phyloP scores from a whole-genome alignment of 352 stramenopile genomes.

The Phytophthora tubulina region DNA sequence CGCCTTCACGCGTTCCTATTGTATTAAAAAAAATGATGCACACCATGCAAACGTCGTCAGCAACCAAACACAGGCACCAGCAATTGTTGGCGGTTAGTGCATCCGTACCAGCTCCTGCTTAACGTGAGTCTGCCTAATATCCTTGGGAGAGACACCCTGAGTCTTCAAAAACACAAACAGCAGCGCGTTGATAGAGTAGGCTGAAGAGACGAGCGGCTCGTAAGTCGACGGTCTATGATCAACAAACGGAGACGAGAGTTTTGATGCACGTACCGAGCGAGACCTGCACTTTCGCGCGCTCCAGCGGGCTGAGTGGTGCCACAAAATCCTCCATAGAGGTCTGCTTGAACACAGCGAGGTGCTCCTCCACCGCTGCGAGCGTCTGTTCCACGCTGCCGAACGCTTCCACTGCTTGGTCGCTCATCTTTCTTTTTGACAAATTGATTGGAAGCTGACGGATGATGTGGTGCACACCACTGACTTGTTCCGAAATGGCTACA shows the following conservation, averaged over 20 bases:
- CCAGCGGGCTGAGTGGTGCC: slow-evolving; percentile 66
- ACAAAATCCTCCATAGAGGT: slow-evolving; percentile 68
- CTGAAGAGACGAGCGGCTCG: slow-evolving; percentile 37
- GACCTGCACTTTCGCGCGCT: slow-evolving; percentile 88
- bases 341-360: slow-evolving; percentile 68
- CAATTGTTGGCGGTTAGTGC: not conserved
- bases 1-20: slow-evolving; percentile 83
- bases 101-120: slow-evolving; percentile 84
- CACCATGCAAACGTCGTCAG: not conserved
- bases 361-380: slow-evolving; percentile 77
- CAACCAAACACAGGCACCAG: not conserved
- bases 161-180: slow-evolving; percentile 91
- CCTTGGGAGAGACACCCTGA: slow-evolving; percentile 87
- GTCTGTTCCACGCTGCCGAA: slow-evolving; percentile 84
- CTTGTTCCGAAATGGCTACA: slow-evolving; percentile 2
- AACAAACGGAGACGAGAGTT: not conserved
- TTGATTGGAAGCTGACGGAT: slow-evolving; percentile 25
- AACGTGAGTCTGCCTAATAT: slow-evolving; percentile 90
- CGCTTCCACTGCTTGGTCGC: slow-evolving; percentile 67
- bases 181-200: slow-evolving; percentile 89
- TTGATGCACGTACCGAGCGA: slow-evolving; percentile 66
- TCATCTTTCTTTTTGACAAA: slow-evolving; percentile 48
- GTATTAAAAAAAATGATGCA: not conserved
- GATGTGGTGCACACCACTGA: slow-evolving; percentile 29
- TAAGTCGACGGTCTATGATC: slow-evolving; percentile 8